Conservation (phyloP, 139 green algal species). For the Coelastrella sp. region DNA sequence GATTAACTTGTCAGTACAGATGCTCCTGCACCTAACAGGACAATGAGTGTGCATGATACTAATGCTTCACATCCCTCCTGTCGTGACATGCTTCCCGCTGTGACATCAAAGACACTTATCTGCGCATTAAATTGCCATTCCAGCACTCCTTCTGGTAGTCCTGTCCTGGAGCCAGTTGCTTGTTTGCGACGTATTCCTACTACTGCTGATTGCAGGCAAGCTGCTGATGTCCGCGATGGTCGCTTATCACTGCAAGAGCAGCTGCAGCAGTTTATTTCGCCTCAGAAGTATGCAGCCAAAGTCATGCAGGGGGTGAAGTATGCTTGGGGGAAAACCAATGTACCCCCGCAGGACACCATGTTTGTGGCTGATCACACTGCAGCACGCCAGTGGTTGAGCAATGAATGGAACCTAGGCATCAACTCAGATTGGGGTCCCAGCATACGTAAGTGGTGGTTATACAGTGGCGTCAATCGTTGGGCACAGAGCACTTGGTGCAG, state of each 20-base stretch:
- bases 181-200: background rate
- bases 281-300: slow-evolving; percentile 7
- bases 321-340: slow-evolving; percentile 4
- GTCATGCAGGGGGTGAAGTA: slow-evolving; percentile 18
- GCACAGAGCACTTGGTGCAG: background rate
- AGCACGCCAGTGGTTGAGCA: background rate
- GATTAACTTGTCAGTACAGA: too few species aligned
- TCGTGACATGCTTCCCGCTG: too few species aligned
- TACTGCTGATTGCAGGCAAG: background rate
- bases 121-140: too few species aligned
- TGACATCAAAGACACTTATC: too few species aligned
- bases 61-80: too few species aligned
- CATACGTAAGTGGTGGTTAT: slow-evolving; percentile 14
- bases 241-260: background rate
- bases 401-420: slow-evolving; percentile 16
- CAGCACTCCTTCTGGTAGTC: too few species aligned
- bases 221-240: slow-evolving; percentile 6
- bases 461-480: background rate
- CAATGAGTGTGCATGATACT: too few species aligned
- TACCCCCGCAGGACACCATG: background rate
- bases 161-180: background rate
- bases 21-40: too few species aligned
- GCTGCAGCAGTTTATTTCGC: slow-evolving; percentile 12
- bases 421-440: background rate
- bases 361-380: slow-evolving; percentile 31